Evolutionary conservation across 176 grass and related monocot genomes (phyloP).

Genomic region (Juncus effusus): DNA sequence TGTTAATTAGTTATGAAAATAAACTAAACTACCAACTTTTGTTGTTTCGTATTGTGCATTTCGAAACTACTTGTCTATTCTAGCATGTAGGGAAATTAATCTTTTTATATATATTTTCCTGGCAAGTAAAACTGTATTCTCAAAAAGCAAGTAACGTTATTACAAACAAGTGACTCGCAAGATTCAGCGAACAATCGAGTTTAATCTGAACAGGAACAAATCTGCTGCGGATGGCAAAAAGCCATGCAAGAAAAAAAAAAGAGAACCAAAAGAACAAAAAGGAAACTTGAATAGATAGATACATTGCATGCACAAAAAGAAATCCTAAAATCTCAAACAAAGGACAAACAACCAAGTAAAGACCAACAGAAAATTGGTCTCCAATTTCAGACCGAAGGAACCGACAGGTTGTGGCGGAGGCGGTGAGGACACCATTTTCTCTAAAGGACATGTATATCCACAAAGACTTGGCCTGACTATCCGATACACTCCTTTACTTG

Average conservation of each 20-base stretch:
- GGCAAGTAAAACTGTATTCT: too few species aligned
- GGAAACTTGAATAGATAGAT: not conserved
- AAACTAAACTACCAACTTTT: too few species aligned
- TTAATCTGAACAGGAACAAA: not conserved
- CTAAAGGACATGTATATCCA: conserved; percentile 55
- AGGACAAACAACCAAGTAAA: conserved; percentile 9
- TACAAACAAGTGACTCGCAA: too few species aligned
- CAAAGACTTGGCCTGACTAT: conserved; percentile 61
- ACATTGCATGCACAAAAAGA: not conserved
- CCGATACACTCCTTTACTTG: conserved; percentile 85
- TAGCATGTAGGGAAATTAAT: too few species aligned
- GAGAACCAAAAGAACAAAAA: not conserved
- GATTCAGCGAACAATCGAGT: too few species aligned
- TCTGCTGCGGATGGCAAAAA: not conserved
- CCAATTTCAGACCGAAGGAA: conserved; percentile 12
- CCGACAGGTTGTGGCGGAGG: conserved; percentile 8
- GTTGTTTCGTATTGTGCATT: too few species aligned
- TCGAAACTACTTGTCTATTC: too few species aligned
- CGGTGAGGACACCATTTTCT: conserved; percentile 25
- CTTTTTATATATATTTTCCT: too few species aligned
- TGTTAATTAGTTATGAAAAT: too few species aligned
- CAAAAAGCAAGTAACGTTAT: too few species aligned
- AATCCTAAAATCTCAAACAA: conserved; percentile 19
- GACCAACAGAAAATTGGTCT: not conserved
- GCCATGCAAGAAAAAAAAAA: not conserved